These are phyloP conservation scores for Russula virescens DNA, from an alignment of 768 basidiomycete species.

Conservation along the genomic window DNA sequence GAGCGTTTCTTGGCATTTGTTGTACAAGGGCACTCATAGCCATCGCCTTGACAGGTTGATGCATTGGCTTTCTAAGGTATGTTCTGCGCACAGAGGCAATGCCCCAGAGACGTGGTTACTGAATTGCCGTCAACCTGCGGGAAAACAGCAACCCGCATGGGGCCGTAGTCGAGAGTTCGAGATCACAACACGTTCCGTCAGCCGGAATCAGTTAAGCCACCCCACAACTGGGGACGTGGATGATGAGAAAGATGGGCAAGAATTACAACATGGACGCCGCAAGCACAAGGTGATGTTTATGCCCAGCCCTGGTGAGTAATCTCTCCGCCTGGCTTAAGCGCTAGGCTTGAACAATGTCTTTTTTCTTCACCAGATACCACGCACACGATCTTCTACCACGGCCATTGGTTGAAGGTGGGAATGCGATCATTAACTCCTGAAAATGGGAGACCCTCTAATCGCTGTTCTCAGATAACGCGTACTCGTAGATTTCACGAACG, in stretches of 20 bases:
- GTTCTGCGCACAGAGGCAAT: constrained; percentile 20
- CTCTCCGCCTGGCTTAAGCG: constrained; percentile 8
- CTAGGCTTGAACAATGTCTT: constrained; percentile 13
- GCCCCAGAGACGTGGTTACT: not conserved
- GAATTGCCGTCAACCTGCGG: constrained; percentile 7
- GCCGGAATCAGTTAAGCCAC: constrained; percentile 57
- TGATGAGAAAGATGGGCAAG: constrained; percentile 56
- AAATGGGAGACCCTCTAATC: constrained; percentile 11
- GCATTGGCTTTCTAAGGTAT: constrained; percentile 83
- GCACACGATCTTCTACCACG: constrained; percentile 85
- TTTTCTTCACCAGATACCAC: constrained; percentile 54
- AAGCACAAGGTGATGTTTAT: constrained; percentile 81
- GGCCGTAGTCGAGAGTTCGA: constrained; percentile 84
- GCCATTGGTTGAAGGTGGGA: constrained; percentile 78
- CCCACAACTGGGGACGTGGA: constrained; percentile 71
- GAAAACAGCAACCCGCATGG: constrained; percentile 79
- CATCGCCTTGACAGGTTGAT: constrained; percentile 53
- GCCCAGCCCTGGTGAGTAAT: constrained; percentile 64
- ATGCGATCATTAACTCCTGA: constrained; percentile 13
- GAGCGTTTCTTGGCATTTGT: constrained; percentile 17
- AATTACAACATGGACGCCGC: constrained; percentile 60
- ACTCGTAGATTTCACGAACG: constrained; percentile 74
- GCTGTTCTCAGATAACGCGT: too few relatives aligned
- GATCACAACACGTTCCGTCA: constrained; percentile 73
- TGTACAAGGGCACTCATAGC: constrained; percentile 3